A percentile compares a stretch with the other conserved stretches of the same genome.
Conservation (phyloP, 2,329 filamentous ascomycete genomes). For the Colletotrichum sp. region DNA sequence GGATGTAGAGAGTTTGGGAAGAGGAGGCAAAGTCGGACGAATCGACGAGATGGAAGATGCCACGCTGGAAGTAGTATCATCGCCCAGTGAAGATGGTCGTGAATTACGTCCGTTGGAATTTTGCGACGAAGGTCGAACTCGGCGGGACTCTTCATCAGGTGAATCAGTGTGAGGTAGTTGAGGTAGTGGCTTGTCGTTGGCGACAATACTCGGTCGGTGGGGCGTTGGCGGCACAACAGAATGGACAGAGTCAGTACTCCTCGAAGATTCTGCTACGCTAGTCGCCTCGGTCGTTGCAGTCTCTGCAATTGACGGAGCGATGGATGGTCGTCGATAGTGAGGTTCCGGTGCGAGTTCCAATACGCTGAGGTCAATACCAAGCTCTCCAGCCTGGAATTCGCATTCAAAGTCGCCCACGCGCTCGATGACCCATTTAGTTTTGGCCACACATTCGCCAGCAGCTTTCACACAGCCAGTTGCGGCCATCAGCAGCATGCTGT, state of each 20-base stretch:
- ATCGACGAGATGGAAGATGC: constrained; percentile 53
- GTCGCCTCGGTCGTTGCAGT: constrained; percentile 39
- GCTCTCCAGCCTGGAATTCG: constrained; percentile 65
- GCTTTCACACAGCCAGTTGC: constrained; percentile 89
- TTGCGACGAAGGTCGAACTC: constrained; percentile 20
- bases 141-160: constrained; percentile 30
- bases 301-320: constrained; percentile 35
- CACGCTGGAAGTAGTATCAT: constrained; percentile 47
- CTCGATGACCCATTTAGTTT: constrained; percentile 85
- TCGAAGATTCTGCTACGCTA: constrained; percentile 44
- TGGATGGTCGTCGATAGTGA: constrained; percentile 33
- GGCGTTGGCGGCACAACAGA: constrained; percentile 29
- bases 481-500: constrained; percentile 74
- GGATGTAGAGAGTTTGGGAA: constrained; percentile 63
- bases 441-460: constrained; percentile 89
- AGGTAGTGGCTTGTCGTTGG: constrained; percentile 70
- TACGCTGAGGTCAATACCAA: constrained; percentile 62
- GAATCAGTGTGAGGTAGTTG: constrained; percentile 64
- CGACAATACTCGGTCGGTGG: constrained; percentile 42
- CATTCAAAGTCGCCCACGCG: constrained; percentile 91
- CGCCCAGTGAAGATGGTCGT: constrained; percentile 46
- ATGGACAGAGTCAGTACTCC: constrained; percentile 32
- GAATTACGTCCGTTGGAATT: constrained; percentile 40
- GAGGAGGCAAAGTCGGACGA: constrained; percentile 56
- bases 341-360: constrained; percentile 46